A percentile compares a stretch with the other conserved stretches of the same genome.
phyloP scores from a whole-genome alignment of 2,329 filamentous ascomycete genomes.

The Fusarium abutilonis region DNA sequence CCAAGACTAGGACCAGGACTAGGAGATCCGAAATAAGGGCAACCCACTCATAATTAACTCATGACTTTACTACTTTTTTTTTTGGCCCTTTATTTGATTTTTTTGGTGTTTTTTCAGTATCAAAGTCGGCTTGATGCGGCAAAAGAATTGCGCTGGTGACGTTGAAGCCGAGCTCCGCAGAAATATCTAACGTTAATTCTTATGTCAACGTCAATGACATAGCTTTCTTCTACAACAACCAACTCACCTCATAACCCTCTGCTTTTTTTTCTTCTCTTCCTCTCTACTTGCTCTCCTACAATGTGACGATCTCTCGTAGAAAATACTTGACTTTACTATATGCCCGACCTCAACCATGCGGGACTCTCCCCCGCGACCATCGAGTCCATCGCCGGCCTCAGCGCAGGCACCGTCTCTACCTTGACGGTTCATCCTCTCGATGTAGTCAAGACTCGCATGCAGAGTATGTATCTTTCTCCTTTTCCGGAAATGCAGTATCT shows the following conservation, averaged over 20 bases:
- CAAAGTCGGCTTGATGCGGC: constrained; percentile 24
- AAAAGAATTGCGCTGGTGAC: constrained; percentile 29
- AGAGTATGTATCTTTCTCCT: constrained; percentile 67
- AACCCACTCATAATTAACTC: constrained; percentile 41
- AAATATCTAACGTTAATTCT: constrained; percentile 25
- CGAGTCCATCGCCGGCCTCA: constrained; percentile 90
- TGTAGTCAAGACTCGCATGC: constrained; percentile 94
- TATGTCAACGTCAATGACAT: constrained; percentile 12
- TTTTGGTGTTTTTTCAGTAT: not conserved
- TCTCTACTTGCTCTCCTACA: constrained; percentile 6
- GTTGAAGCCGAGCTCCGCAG: constrained; percentile 34
- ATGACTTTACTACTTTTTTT: not conserved
- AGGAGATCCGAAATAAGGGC: constrained; percentile 26
- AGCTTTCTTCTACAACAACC: not conserved
- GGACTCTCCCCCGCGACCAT: constrained; percentile 79
- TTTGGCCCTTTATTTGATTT: not conserved
- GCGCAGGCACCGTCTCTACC: constrained; percentile 86
- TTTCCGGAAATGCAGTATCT: not conserved
- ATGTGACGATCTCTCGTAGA: constrained; percentile 41
- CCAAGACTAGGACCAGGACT: constrained; percentile 24
- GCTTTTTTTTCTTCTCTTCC: not conserved
- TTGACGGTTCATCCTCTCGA: constrained; percentile 91
- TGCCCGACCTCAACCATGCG: constrained; percentile 62
- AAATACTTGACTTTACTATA: constrained; percentile 45
- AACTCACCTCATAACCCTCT: constrained; percentile 2